phyloP scores from a whole-genome alignment of 2,329 filamentous ascomycete species.

The Neopestalotiopsis clavispora region DNA sequence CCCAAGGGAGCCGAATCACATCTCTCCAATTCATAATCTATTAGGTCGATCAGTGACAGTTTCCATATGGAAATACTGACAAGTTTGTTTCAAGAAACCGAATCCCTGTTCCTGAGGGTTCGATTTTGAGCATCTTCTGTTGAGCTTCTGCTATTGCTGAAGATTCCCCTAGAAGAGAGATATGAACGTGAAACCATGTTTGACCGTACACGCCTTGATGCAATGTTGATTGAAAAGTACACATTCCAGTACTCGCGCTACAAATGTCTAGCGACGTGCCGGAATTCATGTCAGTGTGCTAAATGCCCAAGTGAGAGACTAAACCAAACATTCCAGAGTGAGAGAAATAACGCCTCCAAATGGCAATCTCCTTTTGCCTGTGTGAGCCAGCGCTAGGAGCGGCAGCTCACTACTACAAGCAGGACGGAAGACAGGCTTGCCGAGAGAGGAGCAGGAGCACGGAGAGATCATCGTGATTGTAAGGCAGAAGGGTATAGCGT shows the following conservation, averaged over 20 bases:
- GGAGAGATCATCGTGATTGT: background rate
- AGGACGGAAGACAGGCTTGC: background rate
- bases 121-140: too few relatives aligned
- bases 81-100: too few relatives aligned
- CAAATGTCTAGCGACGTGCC: too few relatives aligned
- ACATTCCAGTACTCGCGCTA: background rate
- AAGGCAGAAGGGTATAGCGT: background rate
- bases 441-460: background rate
- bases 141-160: background rate
- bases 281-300: background rate
- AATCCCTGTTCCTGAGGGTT: too few relatives aligned
- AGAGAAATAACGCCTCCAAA: background rate
- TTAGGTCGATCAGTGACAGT: too few relatives aligned
- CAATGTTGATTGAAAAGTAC: background rate
- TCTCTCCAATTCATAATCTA: background rate
- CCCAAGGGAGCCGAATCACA: background rate
- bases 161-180: too few relatives aligned
- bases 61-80: too few relatives aligned
- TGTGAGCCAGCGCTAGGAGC: background rate
- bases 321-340: background rate
- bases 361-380: background rate
- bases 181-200: background rate
- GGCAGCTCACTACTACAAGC: background rate
- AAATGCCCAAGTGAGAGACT: background rate
- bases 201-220: background rate